phyloP scores from a whole-genome alignment of 306 rosid genomes.

The Malus sylvestris region DNA sequence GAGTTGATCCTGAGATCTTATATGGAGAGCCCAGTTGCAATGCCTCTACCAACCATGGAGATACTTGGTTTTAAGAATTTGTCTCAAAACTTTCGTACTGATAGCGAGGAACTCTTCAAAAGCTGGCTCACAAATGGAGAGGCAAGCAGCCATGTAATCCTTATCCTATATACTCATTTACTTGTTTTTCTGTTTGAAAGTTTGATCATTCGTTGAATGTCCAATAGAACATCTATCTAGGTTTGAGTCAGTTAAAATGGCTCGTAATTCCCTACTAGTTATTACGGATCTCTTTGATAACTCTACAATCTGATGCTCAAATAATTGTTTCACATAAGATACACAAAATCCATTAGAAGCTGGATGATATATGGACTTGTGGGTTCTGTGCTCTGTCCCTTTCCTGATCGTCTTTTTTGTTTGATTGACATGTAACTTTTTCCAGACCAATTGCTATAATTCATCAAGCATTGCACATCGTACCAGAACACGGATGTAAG shows the following conservation, averaged over 20 bases:
- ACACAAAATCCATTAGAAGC: background rate
- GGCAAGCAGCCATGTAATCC: conserved; percentile 48
- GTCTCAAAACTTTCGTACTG: conserved; percentile 63
- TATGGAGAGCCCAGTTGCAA: conserved; percentile 70
- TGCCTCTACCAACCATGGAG: conserved; percentile 66
- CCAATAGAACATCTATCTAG: background rate
- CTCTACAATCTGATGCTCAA: background rate
- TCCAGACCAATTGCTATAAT: conserved; percentile 47
- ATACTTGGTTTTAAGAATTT: conserved; percentile 69
- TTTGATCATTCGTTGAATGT: background rate
- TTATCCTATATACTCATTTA: background rate
- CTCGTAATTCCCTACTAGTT: background rate
- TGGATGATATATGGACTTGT: background rate
- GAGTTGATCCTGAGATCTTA: conserved; percentile 69
- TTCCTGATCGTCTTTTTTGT: conserved; percentile 9
- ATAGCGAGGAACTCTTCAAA: conserved; percentile 91
- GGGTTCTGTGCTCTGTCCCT: too few species aligned
- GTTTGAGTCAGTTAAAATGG: background rate
- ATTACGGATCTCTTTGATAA: background rate
- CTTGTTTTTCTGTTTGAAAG: conserved; percentile 3
- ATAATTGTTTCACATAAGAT: background rate
- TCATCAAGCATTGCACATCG: conserved; percentile 51
- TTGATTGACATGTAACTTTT: conserved; percentile 18
- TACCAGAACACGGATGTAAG: conserved; percentile 68
- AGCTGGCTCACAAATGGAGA: conserved; percentile 96